Evolutionary conservation across 345 rosid species (phyloP).

Genomic region (Reutealis trisperma): DNA sequence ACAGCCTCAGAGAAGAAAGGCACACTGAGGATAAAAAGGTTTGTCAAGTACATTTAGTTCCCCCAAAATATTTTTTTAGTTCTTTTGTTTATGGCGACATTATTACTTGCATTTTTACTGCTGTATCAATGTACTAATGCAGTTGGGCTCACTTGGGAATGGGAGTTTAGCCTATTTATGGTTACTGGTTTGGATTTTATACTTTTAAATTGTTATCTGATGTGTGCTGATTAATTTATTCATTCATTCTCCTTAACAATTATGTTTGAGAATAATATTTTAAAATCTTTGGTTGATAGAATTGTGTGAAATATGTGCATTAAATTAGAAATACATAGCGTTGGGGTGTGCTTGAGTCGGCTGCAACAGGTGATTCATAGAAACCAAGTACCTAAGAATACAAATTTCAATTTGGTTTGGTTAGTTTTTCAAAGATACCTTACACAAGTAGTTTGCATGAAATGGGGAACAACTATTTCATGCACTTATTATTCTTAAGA

Average conservation of each 20-base stretch:
- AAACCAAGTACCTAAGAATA: too few species aligned
- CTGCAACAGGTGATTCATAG: too few species aligned
- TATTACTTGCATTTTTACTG: background rate
- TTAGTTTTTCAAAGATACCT: too few species aligned
- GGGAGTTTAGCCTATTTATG: background rate
- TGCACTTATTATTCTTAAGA: too few species aligned
- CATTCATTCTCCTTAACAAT: background rate
- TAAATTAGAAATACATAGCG: background rate
- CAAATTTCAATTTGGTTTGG: too few species aligned
- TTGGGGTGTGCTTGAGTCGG: too few species aligned
- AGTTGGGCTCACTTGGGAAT: background rate
- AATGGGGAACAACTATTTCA: too few species aligned
- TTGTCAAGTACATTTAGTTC: background rate
- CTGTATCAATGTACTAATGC: background rate
- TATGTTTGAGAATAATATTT: background rate
- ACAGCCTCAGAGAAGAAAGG: slow-evolving; percentile 71
- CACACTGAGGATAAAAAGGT: slow-evolving; percentile 44
- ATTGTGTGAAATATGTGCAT: background rate
- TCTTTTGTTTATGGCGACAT: background rate
- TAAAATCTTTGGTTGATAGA: background rate
- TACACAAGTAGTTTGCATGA: too few species aligned
- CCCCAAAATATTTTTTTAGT: background rate
- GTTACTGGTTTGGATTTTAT: background rate
- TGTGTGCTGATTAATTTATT: background rate
- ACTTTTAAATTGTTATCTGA: background rate